A percentile compares a stretch with the other conserved stretches of the same genome.
Evolutionary conservation across 1,284 basidiomycete genomes (phyloP).

Genomic region (Trichosporon sp.): DNA sequence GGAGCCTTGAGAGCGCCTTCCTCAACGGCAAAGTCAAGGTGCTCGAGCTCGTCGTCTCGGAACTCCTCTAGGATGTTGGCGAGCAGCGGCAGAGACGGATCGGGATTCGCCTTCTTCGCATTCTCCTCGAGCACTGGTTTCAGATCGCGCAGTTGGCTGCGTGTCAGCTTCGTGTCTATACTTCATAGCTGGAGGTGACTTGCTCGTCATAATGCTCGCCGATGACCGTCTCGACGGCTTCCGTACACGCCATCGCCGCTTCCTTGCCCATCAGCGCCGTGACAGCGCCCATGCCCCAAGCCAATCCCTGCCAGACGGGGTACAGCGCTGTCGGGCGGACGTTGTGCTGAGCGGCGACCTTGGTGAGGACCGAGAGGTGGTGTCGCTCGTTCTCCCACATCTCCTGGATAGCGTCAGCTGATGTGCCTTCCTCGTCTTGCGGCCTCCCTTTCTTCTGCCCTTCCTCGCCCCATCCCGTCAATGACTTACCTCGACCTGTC

Average conservation of each 20-base stretch:
- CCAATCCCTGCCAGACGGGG: constrained; percentile 76
- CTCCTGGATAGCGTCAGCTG: constrained; percentile 53
- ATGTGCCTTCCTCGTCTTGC: background rate
- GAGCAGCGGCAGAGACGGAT: constrained; percentile 74
- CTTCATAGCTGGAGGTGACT: constrained; percentile 40
- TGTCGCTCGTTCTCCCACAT: constrained; percentile 98
- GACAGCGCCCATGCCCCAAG: constrained; percentile 73
- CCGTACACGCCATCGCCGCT: constrained; percentile 96
- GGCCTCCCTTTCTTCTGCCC: too few species aligned
- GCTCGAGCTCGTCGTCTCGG: constrained; percentile 89
- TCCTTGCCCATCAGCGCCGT: constrained; percentile 87
- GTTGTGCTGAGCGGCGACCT: constrained; percentile 72
- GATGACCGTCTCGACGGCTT: constrained; percentile 95
- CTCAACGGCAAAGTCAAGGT: constrained; percentile 85
- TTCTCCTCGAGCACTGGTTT: constrained; percentile 25
- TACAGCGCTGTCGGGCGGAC: constrained; percentile 77
- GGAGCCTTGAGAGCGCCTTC: constrained; percentile 86
- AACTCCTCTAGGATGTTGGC: constrained; percentile 74
- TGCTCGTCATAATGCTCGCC: constrained; percentile 98
- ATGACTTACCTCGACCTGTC: constrained; percentile 65
- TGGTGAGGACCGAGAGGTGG: constrained; percentile 79
- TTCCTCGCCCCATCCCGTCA: too few species aligned
- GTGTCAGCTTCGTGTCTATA: background rate
- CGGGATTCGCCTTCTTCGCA: constrained; percentile 46
- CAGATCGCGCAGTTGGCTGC: constrained; percentile 37